phyloP scores from a whole-genome alignment of 2,329 filamentous ascomycete species.

The Monosporascus sp. region DNA sequence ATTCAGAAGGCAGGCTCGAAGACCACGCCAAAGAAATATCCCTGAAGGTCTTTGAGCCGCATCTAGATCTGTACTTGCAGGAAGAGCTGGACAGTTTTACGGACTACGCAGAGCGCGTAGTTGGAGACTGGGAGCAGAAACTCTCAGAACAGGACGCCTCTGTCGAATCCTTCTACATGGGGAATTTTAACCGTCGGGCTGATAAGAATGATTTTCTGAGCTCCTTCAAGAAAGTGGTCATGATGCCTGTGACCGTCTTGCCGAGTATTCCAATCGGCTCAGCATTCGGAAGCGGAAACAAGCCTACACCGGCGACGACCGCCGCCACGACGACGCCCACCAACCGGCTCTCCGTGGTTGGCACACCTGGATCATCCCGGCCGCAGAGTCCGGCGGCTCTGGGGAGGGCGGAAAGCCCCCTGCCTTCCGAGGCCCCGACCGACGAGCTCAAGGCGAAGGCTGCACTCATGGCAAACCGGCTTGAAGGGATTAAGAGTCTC shows the following conservation, averaged over 20 bases:
- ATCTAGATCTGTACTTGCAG: conserved; percentile 87
- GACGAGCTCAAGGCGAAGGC: conserved; percentile 93
- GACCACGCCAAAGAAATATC: conserved; percentile 64
- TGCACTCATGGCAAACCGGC: conserved; percentile 89
- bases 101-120: conserved; percentile 67
- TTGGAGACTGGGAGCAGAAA: conserved; percentile 84
- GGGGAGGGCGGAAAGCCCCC: conserved; percentile 35
- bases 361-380: conserved; percentile 37
- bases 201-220: conserved; percentile 95
- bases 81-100: conserved; percentile 88
- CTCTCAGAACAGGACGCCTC: conserved; percentile 85
- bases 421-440: conserved; percentile 66
- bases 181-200: conserved; percentile 86
- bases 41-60: conserved; percentile 75
- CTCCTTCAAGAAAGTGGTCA: conserved; percentile 97
- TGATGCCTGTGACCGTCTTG: conserved; percentile 94
- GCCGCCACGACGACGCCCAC: conserved; percentile 19
- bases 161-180: conserved; percentile 92
- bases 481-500: conserved; percentile 90
- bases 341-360: conserved; percentile 20
- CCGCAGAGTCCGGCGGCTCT: conserved; percentile 37
- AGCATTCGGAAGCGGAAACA: conserved; percentile 45
- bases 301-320: conserved; percentile 24
- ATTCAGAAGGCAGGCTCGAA: conserved; percentile 53
- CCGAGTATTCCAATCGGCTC: conserved; percentile 59